These are phyloP conservation scores for Sistotremastrum niveocremeum DNA, from an alignment of 768 basidiomycete genomes.

Conservation along the genomic window DNA sequence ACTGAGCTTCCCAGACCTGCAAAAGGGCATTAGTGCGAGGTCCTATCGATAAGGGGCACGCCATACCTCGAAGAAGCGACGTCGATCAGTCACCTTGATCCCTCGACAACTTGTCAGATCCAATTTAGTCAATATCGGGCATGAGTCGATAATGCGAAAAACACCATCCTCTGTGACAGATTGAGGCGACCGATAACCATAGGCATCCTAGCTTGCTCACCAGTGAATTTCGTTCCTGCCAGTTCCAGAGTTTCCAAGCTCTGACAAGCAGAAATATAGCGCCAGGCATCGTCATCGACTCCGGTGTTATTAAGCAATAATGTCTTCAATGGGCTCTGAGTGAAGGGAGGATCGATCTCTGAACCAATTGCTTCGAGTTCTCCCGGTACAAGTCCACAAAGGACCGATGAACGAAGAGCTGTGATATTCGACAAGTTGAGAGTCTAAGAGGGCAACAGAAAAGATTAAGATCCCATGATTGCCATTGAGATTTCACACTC, in stretches of 20 bases:
- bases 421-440: conserved; percentile 47
- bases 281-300: conserved; percentile 43
- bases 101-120: conserved; percentile 59
- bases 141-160: conserved; percentile 44
- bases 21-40: neutral
- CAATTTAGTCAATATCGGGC: conserved; percentile 35
- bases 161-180: conserved; percentile 33
- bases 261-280: conserved; percentile 38
- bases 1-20: conserved; percentile 20
- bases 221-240: conserved; percentile 44
- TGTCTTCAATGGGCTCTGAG: conserved; percentile 27
- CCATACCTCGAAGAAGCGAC: conserved; percentile 53
- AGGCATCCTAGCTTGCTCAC: conserved; percentile 23
- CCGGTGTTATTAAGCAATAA: conserved; percentile 47
- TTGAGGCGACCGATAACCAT: neutral
- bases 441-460: conserved; percentile 21
- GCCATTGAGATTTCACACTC: conserved; percentile 6
- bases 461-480: neutral
- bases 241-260: conserved; percentile 35
- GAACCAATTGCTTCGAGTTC: conserved; percentile 10
- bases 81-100: conserved; percentile 40
- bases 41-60: neutral
- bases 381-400: conserved; percentile 33
- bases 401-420: conserved; percentile 34
- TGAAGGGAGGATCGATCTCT: neutral